Base-by-base conservation (phyloP, 1,284 basidiomycete species). In the Irpex sp. region DNA sequence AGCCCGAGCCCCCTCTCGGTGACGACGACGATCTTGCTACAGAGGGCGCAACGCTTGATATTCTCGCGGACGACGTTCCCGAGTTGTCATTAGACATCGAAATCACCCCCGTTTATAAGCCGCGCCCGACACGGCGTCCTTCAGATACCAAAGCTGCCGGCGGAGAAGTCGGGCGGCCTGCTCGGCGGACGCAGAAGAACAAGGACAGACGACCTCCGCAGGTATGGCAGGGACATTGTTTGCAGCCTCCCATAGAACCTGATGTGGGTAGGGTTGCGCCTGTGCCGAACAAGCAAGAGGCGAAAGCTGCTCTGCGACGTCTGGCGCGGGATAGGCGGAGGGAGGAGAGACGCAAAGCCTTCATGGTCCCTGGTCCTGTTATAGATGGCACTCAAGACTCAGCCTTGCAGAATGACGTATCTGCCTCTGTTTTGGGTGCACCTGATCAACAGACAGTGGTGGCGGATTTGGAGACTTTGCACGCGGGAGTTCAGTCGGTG, bases 91-190 rank as follows among this genome's bases (percentile, higher is more conserved):
- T 86, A 60, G 83, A 85, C 68, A 80, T 92, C 62, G 87, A 88
- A 69, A 90, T 90, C 56, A 76, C 82, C 1, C 79, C 84, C 1
- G 89, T 91, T 3, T 89, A 84, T 76, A 90, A 90, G 68, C 89
- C 89, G 2, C 83, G 87, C 2, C 87, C 88, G 1, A 74, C 82
- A 65, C 85, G 83, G 61, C 78, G 79, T 15, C 82, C 83, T 4
- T 59, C 65, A 2, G 70, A 67, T 9, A 71, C 72, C 51, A 68
- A 68, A 9, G 61, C 68, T 37, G 70, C 72, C 15, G 61, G 62
- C 4, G 62, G 70, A 3, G 65, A 70, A 17, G 77, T 78, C 68
- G 75, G 72, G 7, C 21, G 35, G 46, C 79, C 77, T 64, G 72
- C 69, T 57, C 77, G 78, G 66, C 81, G 81, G 67, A 66, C 71